phyloP scores from a whole-genome alignment of 2,329 filamentous ascomycete genomes.

The Botryosphaeria dothidea region DNA sequence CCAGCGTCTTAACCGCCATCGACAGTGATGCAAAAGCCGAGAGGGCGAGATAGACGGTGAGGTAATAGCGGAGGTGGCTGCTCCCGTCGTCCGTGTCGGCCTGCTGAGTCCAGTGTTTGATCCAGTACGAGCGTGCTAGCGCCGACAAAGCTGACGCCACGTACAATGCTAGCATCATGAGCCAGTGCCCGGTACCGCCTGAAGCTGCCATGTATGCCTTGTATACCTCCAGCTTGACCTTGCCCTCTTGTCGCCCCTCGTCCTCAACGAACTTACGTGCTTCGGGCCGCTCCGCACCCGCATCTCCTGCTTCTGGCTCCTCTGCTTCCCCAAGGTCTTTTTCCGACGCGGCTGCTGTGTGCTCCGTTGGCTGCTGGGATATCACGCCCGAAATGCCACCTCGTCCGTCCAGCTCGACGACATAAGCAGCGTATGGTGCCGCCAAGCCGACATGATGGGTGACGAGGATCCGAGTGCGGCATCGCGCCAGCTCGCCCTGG shows the following conservation, averaged over 20 bases:
- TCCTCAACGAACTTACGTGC: conserved; percentile 13
- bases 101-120: not conserved
- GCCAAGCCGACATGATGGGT: conserved; percentile 2
- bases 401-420: not conserved
- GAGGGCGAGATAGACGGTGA: not conserved
- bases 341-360: conserved; percentile 22
- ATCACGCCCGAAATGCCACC: no score
- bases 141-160: conserved; percentile 83
- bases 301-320: conserved; percentile 43
- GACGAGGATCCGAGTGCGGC: not conserved
- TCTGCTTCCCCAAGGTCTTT: conserved; percentile 22
- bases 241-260: conserved; percentile 69
- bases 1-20: not conserved
- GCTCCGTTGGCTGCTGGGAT: conserved; percentile 27
- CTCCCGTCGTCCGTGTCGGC: not conserved
- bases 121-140: conserved; percentile 33
- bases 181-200: conserved; percentile 68
- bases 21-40: not conserved
- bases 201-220: conserved; percentile 74
- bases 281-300: conserved; percentile 59
- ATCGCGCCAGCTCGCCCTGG: not conserved
- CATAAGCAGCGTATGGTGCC: not conserved
- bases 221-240: conserved; percentile 80
- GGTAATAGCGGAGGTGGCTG: not conserved
- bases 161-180: conserved; percentile 64